phyloP scores from a whole-genome alignment of 345 rosid genomes.

The Barbarea vulgaris region DNA sequence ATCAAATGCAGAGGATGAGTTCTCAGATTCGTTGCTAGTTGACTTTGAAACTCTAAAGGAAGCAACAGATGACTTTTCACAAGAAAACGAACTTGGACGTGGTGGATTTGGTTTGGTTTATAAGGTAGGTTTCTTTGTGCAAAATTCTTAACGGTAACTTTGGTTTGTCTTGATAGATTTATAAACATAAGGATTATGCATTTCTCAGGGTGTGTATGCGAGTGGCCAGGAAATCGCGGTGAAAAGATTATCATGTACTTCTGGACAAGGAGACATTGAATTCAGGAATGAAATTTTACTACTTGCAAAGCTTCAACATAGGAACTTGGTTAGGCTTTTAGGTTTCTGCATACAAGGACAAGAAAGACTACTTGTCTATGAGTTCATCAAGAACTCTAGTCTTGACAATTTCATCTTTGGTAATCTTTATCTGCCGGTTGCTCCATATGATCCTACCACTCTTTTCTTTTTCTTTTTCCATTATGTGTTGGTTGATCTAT shows the following conservation, averaged over 20 bases:
- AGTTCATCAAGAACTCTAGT: constrained; percentile 50
- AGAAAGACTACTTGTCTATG: constrained; percentile 53
- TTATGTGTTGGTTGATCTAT: constrained; percentile 17
- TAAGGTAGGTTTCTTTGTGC: constrained; percentile 38
- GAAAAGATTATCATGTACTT: constrained; percentile 46
- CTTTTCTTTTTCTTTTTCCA: background rate
- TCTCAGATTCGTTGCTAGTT: constrained; percentile 46
- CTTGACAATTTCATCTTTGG: constrained; percentile 50
- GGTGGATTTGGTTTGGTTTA: constrained; percentile 71
- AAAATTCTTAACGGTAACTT: background rate
- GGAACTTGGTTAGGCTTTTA: constrained; percentile 50
- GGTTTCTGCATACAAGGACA: constrained; percentile 46
- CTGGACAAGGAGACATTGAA: constrained; percentile 51
- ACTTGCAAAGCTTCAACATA: constrained; percentile 58
- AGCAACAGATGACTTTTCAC: constrained; percentile 54
- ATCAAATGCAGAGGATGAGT: constrained; percentile 29
- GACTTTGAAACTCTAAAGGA: constrained; percentile 42
- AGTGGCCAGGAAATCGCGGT: constrained; percentile 50
- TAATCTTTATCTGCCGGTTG: background rate
- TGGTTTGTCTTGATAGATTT: background rate
- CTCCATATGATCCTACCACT: background rate
- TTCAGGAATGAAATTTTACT: constrained; percentile 53
- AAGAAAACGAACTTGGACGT: constrained; percentile 51
- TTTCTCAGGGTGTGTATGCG: constrained; percentile 45
- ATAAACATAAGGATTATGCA: background rate